Conservation (phyloP, 495 filamentous ascomycete species). For the Tuber indicum region DNA sequence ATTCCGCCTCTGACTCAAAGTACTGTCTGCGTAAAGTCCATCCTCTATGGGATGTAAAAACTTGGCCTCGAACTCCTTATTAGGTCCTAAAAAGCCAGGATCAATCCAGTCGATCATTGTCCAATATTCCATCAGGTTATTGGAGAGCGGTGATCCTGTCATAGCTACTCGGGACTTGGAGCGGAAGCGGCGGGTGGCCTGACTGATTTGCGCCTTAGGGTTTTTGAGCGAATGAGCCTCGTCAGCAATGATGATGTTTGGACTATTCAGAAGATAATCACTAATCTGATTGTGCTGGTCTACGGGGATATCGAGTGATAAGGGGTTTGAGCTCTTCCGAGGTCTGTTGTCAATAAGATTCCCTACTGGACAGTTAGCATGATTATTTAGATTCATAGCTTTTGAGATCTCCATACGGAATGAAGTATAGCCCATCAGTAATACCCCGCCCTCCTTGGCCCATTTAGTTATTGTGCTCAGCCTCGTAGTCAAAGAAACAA, state of each 20-base stretch:
- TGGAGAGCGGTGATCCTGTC: constrained; percentile 80
- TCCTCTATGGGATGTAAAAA: constrained; percentile 67
- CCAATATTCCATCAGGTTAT: constrained; percentile 75
- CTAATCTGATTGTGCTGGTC: constrained; percentile 45
- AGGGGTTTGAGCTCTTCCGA: constrained; percentile 9
- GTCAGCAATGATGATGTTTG: constrained; percentile 76
- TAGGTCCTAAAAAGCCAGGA: constrained; percentile 64
- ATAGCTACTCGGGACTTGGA: constrained; percentile 73
- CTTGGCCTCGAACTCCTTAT: constrained; percentile 57
- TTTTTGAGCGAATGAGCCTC: constrained; percentile 83
- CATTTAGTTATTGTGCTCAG: constrained; percentile 51
- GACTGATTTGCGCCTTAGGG: constrained; percentile 47
- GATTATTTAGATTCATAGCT: background rate
- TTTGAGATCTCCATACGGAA: constrained; percentile 47
- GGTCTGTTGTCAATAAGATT: constrained; percentile 45
- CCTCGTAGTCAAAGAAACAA: constrained; percentile 41
- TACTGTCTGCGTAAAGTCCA: constrained; percentile 63
- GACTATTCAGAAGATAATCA: constrained; percentile 51
- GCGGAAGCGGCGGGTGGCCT: constrained; percentile 52
- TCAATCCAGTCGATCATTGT: constrained; percentile 84
- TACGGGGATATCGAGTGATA: constrained; percentile 23
- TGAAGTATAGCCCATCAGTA: constrained; percentile 66
- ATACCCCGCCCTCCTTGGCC: constrained; percentile 60
- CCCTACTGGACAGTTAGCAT: constrained; percentile 16
- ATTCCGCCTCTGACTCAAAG: constrained; percentile 48